Conservation (phyloP, 2,329 filamentous ascomycete species). For the Colletotrichum melonis region DNA sequence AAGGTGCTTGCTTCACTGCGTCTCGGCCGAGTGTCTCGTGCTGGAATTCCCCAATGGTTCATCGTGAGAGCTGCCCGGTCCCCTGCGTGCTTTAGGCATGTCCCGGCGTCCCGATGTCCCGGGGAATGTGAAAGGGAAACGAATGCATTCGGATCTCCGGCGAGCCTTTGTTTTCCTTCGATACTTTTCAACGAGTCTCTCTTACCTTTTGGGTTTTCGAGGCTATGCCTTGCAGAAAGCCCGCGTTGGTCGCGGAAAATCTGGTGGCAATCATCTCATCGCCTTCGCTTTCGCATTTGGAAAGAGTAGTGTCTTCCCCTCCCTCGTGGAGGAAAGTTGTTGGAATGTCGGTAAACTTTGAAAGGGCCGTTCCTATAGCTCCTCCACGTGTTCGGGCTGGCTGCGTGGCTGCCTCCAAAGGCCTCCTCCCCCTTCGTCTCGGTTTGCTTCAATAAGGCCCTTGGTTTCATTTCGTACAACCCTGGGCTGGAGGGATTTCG, state of each 20-base stretch:
- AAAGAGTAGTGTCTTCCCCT: neutral
- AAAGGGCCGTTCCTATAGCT: neutral
- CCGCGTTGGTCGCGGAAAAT: neutral
- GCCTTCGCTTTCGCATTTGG: neutral
- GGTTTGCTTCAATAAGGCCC: neutral
- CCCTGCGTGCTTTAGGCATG: too few species aligned
- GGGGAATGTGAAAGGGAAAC: neutral
- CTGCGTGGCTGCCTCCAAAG: neutral
- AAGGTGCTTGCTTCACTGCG: too few species aligned
- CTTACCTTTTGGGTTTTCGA: neutral
- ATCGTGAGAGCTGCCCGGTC: too few species aligned
- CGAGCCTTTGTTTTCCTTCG: neutral
- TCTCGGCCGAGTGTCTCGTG: too few species aligned
- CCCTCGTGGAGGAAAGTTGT: neutral
- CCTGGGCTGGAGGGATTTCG: too few species aligned
- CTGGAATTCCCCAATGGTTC: too few species aligned
- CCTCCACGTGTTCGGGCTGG: neutral
- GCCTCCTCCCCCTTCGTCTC: neutral
- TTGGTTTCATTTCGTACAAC: neutral
- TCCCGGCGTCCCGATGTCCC: neutral
- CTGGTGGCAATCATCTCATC: neutral
- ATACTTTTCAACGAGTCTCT: neutral
- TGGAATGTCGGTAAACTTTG: neutral
- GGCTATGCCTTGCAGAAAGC: neutral
- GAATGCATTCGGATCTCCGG: neutral